Evolutionary conservation across 1,284 basidiomycete species (phyloP).

Genomic region (Austroboletus niveus): DNA sequence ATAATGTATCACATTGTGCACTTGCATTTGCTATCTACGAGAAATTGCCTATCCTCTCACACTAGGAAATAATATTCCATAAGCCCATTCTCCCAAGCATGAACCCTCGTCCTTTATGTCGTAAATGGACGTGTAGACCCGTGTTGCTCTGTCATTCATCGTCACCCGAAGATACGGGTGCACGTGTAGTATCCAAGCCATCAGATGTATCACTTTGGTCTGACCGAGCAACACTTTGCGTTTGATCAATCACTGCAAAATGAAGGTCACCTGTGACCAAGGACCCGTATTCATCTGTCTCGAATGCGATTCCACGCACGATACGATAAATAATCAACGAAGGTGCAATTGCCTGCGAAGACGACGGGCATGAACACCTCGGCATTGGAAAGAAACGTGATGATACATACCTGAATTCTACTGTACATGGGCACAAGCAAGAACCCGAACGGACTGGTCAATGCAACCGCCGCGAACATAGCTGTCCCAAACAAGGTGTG

Average conservation of each 20-base stretch:
- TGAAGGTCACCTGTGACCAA: neutral
- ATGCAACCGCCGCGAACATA: constrained; percentile 9
- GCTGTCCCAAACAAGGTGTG: constrained; percentile 17
- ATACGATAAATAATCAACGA: neutral
- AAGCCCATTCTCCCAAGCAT: too few relatives aligned
- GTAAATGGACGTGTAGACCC: too few relatives aligned
- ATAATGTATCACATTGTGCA: too few relatives aligned
- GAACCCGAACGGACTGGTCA: constrained; percentile 16
- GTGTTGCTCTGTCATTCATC: too few relatives aligned
- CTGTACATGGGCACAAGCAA: constrained; percentile 8
- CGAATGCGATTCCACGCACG: neutral
- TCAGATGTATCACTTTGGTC: neutral
- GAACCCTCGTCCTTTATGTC: too few relatives aligned
- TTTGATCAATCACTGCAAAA: neutral
- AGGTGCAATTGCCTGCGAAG: neutral
- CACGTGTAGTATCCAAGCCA: neutral
- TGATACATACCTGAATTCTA: constrained; percentile 14
- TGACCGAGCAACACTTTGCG: neutral
- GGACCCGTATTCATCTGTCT: neutral
- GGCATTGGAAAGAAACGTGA: too few relatives aligned
- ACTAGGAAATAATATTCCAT: too few relatives aligned
- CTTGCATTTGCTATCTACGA: too few relatives aligned
- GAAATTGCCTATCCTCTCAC: too few relatives aligned
- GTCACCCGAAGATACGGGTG: too few relatives aligned
- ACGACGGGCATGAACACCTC: neutral